Evolutionary conservation across 768 basidiomycete genomes (phyloP), one percentile per base, ranked within the genome.

Genomic region (Termitomyces sp.): DNA sequence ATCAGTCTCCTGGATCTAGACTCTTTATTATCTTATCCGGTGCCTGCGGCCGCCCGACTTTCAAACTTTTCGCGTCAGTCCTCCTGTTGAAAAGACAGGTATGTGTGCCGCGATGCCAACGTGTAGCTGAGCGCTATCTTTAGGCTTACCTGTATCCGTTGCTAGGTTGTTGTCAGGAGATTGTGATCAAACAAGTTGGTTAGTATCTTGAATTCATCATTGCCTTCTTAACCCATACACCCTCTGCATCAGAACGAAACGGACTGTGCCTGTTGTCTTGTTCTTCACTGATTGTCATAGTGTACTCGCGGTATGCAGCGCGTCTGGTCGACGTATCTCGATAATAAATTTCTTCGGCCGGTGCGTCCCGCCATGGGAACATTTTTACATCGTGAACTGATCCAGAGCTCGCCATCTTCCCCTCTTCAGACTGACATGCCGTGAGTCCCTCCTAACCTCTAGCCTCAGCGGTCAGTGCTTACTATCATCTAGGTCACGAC

Each of bases 311-410:
- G 18, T 33, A 82, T 82, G 80, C 77, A 83, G 63, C 75, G 79
- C 30, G 72, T 81, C 54, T 83, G 82, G 81, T 81, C 80, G 31
- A 77, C 76, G 11, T 84, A 83, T 65, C 76, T 82, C 18, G 76
- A 76, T 65, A 57, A 44, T 18, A 18, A 37, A 48, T 52, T 54
- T 42, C 61, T 58, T 15, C 55, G 60, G 51, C 59, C 64, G 60
- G 69, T 67, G 65, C 57, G 61, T 66, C 47, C 60, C 56, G 27
- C 33, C 48, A 57, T 63, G 58, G 51, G 55, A 57, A 49, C 30
- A 59, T 59, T 41, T 61, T 58, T 44, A 24, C 46, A 48, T 59
- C 36, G n/a, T 50, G 7, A 22, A 56, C n/a, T 57, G 50, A 60
- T 55, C 27, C 22, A 55, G 45, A 24, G 36, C 39, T 41, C 22